These are phyloP conservation scores for Annulohypoxylon nitens DNA, from an alignment of 495 filamentous ascomycete species.

Conservation along the genomic window DNA sequence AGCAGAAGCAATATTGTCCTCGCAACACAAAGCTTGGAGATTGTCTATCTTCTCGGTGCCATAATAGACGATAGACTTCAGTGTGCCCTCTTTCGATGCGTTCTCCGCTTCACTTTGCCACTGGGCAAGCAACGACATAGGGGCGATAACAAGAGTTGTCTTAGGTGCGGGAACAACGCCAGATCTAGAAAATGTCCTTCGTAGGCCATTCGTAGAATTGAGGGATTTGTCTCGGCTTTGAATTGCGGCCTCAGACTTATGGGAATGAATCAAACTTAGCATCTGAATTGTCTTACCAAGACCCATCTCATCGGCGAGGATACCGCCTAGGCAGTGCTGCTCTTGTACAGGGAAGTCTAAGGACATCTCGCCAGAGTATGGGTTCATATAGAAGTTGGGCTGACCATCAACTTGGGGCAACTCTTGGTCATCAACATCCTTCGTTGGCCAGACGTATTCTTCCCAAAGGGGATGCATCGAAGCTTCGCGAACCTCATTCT, in stretches of 20 bases:
- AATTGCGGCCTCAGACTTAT: constrained; percentile 71
- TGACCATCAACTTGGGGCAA: constrained; percentile 73
- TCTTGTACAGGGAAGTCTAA: constrained; percentile 92
- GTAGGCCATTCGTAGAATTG: constrained; percentile 9
- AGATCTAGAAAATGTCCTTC: constrained; percentile 61
- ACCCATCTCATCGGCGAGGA: constrained; percentile 93
- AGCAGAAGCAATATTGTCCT: constrained; percentile 76
- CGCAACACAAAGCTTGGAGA: constrained; percentile 80
- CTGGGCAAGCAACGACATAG: constrained; percentile 92
- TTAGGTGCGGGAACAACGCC: constrained; percentile 78
- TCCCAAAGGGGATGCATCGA: constrained; percentile 99
- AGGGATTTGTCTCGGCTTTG: constrained; percentile 50
- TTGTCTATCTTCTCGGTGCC: constrained; percentile 84
- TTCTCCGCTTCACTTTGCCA: constrained; percentile 97
- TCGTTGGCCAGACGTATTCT: constrained; percentile 89
- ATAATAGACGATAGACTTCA: constrained; percentile 92
- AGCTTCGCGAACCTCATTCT: constrained; percentile 67
- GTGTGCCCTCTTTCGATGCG: constrained; percentile 81
- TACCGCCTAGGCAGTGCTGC: constrained; percentile 93
- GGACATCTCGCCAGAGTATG: constrained; percentile 95
- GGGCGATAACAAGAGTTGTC: constrained; percentile 94
- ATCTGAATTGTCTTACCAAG: constrained; percentile 98
- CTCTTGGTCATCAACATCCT: constrained; percentile 86
- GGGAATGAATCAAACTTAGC: constrained; percentile 90
- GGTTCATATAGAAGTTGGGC: constrained; percentile 90